Percentiles rank a stretch among this genome's conserved stretches.
These are phyloP conservation scores for Penicillium sp. DNA, from an alignment of 2,329 filamentous ascomycete species.

Conservation along the genomic window DNA sequence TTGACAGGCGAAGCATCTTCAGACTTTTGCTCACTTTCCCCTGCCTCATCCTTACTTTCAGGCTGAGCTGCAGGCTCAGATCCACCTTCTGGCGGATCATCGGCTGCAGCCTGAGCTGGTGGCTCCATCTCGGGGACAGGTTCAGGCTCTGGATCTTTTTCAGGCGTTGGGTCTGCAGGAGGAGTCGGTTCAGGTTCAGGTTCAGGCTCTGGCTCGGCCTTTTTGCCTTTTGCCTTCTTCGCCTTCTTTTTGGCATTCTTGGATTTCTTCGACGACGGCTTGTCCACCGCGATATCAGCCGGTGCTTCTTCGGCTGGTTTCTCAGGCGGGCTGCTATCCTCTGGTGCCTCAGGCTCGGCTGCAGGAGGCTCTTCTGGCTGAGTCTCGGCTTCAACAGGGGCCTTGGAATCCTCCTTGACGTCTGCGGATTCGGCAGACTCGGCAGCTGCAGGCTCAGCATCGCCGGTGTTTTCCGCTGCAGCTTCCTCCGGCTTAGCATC, in stretches of 20 bases:
- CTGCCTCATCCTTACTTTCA: slow-evolving; percentile 4
- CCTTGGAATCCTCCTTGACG: not conserved
- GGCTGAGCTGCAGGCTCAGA: slow-evolving; percentile 4
- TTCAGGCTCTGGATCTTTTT: slow-evolving; percentile 14
- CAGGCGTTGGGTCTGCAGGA: slow-evolving; percentile 13
- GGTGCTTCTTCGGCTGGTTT: slow-evolving; percentile 9
- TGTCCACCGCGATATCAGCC: no score
- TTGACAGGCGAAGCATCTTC: slow-evolving; percentile 1
- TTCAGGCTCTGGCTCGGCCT: slow-evolving; percentile 1
- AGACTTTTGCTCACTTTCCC: slow-evolving; percentile 3
- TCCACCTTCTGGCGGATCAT: slow-evolving; percentile 5
- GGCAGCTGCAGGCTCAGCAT: slow-evolving; percentile 1
- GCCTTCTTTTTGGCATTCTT: slow-evolving; percentile 11
- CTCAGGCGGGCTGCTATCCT: not conserved
- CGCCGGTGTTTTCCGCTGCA: slow-evolving; percentile 1
- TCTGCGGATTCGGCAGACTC: not conserved
- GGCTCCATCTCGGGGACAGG: slow-evolving; percentile 6
- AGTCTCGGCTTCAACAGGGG: not conserved
- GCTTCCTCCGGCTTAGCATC: not conserved
- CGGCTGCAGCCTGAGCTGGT: not conserved
- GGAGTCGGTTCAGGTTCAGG: slow-evolving; percentile 13
- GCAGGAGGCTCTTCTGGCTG: slow-evolving; percentile 10
- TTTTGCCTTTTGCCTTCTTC: slow-evolving; percentile 6
- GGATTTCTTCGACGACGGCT: slow-evolving; percentile 7
- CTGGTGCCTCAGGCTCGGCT: not conserved